Evolutionary conservation across 139 green algal genomes (phyloP), one percentile per base, ranked within the genome.

Genomic region (Volvox africanus): DNA sequence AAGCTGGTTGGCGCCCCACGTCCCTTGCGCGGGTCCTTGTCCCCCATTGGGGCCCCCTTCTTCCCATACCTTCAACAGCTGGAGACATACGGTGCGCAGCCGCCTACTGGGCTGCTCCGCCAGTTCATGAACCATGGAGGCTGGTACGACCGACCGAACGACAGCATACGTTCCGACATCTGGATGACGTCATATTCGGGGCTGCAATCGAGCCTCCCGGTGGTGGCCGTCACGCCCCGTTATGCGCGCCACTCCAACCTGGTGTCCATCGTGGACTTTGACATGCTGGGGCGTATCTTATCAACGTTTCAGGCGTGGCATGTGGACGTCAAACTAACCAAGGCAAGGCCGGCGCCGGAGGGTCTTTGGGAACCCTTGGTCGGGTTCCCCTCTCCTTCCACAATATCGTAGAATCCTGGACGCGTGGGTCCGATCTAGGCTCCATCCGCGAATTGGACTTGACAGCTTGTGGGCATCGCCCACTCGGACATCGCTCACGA

Each of bases 41-140:
- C 65, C 65, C 65, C 65, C 3, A 6, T n/a, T n/a, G n/a, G n/a
- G n/a, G n/a, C n/a, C 65, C 65, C 65, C 65, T 26, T 28, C 24
- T 30, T 73, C 65, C 65, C 65, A 24, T 73, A 6, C 11, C 16
- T 55, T 73, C 24, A 24, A 73, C 92, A 96, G 89, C 87, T 93
- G 1, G 91, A 93, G 91, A 93, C 91, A 55, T 93, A 93, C 62
- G 91, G 91, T 44, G 91, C 92, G 65, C 93, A 95, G 92, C 91
- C 92, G 37, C 93, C 94, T 61, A 96, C 95, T 30, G 94, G 95
- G 94, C 91, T 97, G 84, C 90, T 97, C 37, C 93, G 95, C 0
- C 95, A 97, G 93, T 97, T 91, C 92, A 97, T 97, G 95, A 95
- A 97, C 91, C 94, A 97, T 61, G 92, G 90, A 3, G 95, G 95